Evolutionary conservation across 2,329 filamentous ascomycete genomes (phyloP).

Genomic region (Fusarium abutilonis): DNA sequence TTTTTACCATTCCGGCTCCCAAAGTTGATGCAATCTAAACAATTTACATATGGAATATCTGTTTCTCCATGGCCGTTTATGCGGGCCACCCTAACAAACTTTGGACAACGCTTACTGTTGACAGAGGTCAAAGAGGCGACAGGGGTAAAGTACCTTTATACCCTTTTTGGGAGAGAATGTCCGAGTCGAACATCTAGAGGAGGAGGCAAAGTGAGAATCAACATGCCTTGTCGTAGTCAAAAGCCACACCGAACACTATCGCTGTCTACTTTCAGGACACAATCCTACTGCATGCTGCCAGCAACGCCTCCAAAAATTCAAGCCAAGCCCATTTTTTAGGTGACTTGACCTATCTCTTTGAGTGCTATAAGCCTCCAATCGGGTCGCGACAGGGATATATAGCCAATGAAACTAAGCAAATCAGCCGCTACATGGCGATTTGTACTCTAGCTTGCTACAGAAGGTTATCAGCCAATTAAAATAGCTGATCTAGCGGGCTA

Average conservation of each 20-base stretch:
- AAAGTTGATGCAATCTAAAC: not conserved
- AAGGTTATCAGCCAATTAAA: no score
- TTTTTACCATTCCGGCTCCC: not conserved
- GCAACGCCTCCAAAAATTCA: no score
- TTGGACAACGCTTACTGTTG: slow-evolving; percentile 25
- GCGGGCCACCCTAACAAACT: slow-evolving; percentile 23
- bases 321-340: no score
- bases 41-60: not conserved
- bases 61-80: slow-evolving; percentile 4
- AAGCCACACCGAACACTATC: slow-evolving; percentile 30
- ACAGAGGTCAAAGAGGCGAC: slow-evolving; percentile 16
- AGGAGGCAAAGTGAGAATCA: slow-evolving; percentile 24
- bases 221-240: slow-evolving; percentile 22
- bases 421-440: no score
- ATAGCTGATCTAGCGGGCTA: no score
- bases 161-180: slow-evolving; percentile 1
- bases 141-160: slow-evolving; percentile 10
- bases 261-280: slow-evolving; percentile 8
- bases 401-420: no score
- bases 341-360: no score
- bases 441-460: no score
- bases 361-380: no score
- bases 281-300: slow-evolving; percentile 2
- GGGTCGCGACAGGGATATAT: no score
- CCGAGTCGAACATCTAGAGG: slow-evolving; percentile 7